phyloP scores from a whole-genome alignment of 2,329 filamentous ascomycete genomes.

The Hypoxylon sp. region DNA sequence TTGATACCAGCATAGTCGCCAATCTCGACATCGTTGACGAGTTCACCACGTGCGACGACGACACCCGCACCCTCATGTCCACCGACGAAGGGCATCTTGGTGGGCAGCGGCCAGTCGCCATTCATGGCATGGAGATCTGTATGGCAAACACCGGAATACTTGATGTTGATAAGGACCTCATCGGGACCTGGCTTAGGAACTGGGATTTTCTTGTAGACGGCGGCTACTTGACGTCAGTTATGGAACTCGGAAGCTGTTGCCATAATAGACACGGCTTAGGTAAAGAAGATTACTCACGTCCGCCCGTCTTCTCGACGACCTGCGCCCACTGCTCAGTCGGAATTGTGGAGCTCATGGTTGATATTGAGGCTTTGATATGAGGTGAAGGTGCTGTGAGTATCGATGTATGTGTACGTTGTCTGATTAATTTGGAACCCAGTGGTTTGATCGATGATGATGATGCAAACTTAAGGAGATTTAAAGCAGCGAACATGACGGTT shows the following conservation, averaged over 20 bases:
- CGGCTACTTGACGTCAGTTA: conserved; percentile 57
- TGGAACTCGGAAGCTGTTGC: background rate
- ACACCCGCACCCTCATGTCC: conserved; percentile 84
- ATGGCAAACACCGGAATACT: conserved; percentile 91
- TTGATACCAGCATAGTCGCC: conserved; percentile 91
- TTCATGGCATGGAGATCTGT: conserved; percentile 84
- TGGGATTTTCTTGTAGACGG: conserved; percentile 83
- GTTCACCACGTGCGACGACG: conserved; percentile 81
- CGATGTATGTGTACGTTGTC: conserved; percentile 10
- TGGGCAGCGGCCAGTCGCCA: conserved; percentile 88
- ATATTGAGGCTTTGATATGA: conserved; percentile 14
- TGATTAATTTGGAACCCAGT: conserved; percentile 14
- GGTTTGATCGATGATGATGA: conserved; percentile 27
- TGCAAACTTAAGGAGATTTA: conserved; percentile 14
- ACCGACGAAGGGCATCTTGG: conserved; percentile 87
- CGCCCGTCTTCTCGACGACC: conserved; percentile 85
- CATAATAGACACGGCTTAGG: background rate
- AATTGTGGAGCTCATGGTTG: conserved; percentile 65
- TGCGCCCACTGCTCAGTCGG: conserved; percentile 92
- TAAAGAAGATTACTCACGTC: conserved; percentile 65
- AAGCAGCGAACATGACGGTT: conserved; percentile 19
- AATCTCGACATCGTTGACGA: conserved; percentile 82
- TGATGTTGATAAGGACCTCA: conserved; percentile 92
- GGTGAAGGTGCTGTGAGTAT: conserved; percentile 6
- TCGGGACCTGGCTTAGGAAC: conserved; percentile 85